A percentile compares a stretch with the other conserved stretches of the same genome.
Evolutionary conservation across 2,329 filamentous ascomycete species (phyloP).

Genomic region (Dactylella cylindrospora): DNA sequence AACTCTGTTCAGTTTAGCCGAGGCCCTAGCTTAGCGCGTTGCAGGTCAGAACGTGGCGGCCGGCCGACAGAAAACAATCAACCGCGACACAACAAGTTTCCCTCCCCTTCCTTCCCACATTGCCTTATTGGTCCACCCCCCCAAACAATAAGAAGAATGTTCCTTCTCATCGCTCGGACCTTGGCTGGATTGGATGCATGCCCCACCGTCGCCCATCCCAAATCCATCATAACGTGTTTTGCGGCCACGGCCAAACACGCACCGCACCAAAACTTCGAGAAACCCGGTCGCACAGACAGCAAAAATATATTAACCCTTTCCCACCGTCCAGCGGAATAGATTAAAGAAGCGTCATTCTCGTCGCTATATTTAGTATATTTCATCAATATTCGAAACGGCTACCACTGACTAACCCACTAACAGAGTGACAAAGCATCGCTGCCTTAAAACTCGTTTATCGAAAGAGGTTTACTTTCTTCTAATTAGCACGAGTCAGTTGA

Average conservation of each 20-base stretch:
- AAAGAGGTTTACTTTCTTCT: too few species aligned
- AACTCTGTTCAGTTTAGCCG: conserved; percentile 36
- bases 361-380: conserved; percentile 38
- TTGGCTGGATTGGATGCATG: too few species aligned
- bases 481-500: too few species aligned
- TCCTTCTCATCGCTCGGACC: too few species aligned
- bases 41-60: conserved; percentile 9
- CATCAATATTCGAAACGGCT: conserved; percentile 42
- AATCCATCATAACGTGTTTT: conserved; percentile 40
- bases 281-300: conserved; percentile 41
- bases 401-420: too few species aligned
- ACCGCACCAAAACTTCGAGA: background rate
- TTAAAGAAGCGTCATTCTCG: conserved; percentile 43
- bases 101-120: too few species aligned
- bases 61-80: conserved; percentile 22
- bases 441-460: too few species aligned
- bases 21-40: conserved; percentile 32
- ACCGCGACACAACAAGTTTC: too few species aligned
- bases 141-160: too few species aligned
- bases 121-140: too few species aligned
- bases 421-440: conserved; percentile 37
- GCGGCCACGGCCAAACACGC: conserved; percentile 11
- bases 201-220: too few species aligned
- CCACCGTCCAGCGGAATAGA: conserved; percentile 42
- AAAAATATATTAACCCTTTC: conserved; percentile 27